Evolutionary conservation across 345 rosid species (phyloP), one percentile per base, ranked within the genome.

Genomic region (Pugionium cornutum): DNA sequence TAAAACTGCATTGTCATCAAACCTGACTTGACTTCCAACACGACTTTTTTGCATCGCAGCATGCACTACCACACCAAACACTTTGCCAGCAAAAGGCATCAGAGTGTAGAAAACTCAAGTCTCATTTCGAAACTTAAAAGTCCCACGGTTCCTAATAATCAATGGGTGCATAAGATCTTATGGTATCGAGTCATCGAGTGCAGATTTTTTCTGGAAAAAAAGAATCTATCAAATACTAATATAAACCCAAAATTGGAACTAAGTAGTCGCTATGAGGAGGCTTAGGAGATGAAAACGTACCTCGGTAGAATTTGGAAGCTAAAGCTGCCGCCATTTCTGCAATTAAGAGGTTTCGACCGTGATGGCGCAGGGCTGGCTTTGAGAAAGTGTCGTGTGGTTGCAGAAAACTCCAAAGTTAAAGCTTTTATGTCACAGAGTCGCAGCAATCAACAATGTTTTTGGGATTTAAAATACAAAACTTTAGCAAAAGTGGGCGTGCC

Each of bases 1-100:
- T 84, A 70, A 80, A 10, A 84, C 83, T 0, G 97, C 97, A n/a
- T 89, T 92, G 76, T 89, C 94, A 54, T 92, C 97, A 48, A 89
- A 89, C 79, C 78, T 84, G 45, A 92, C 85, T 79, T 84, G 85
- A 61, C 91, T 83, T 42, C 98, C 98, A 11, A 74, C 81, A 56
- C 89, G 89, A 1, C 87, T 81, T 9, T 78, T 72, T 32, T 66
- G 94, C 97, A 87, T 84, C 2, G 92, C 91, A 37, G 98, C 92
- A 42, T 91, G 86, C 33, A 87, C 91, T 26, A 92, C 89, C 30
- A 92, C 87, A 49, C 89, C 91, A 27, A 80, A 74, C 2, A 83
- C 89, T 53, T 31, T 34, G 28, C 7, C 45, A 31, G 33, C 28
- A 9, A 36, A 51, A n/a, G n/a, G 40, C 9, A 30, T 18, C 1